Conservation (phyloP, 805 yeast species). For the Wickerhamomyces bovis region DNA sequence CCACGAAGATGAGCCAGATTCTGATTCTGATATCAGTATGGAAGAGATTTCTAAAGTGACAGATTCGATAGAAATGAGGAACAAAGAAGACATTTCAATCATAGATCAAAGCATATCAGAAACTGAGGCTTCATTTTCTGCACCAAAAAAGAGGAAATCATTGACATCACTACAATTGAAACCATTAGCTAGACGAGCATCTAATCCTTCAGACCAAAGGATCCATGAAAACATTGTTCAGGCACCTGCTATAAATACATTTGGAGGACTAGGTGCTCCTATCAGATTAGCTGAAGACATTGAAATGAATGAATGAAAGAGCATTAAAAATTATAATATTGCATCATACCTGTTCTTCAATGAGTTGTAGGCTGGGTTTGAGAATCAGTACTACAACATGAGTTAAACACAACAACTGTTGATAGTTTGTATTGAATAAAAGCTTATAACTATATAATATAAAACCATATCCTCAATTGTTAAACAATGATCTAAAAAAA, state of each 20-base stretch:
- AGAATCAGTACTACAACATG: too few relatives aligned
- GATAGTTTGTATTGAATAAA: neutral
- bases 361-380: too few relatives aligned
- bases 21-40: constrained; percentile 22
- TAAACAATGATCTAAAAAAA: too few relatives aligned
- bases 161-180: constrained; percentile 20
- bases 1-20: constrained; percentile 3
- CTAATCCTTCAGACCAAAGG: too few relatives aligned
- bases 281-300: constrained; percentile 4
- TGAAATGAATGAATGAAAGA: neutral
- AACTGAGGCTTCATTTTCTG: constrained; percentile 11
- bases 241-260: neutral
- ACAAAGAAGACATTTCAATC: constrained; percentile 5
- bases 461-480: neutral
- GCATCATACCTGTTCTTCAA: too few relatives aligned
- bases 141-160: constrained; percentile 19
- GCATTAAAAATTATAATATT: neutral
- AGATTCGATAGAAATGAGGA: constrained; percentile 13
- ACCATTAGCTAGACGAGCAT: constrained; percentile 8
- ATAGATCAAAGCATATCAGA: constrained; percentile 17
- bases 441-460: too few relatives aligned
- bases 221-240: neutral
- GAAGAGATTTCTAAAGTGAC: constrained; percentile 22
- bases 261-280: constrained; percentile 7
- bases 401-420: neutral